Base-by-base conservation (phyloP, 306 rosid species). In the Castanospermum australe region DNA sequence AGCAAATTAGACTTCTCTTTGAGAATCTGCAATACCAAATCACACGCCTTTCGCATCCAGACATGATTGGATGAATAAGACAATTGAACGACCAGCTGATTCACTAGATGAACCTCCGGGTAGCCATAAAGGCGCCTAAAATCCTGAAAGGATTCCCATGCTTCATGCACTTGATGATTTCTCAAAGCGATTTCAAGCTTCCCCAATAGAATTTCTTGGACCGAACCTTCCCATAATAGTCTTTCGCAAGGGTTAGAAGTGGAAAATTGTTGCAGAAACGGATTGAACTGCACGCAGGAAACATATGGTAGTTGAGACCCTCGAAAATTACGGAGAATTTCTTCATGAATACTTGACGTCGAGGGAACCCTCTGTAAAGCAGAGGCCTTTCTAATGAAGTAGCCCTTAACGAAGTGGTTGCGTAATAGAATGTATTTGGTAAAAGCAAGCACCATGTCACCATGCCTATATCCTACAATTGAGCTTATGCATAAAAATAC, bases 211-310 rank as follows among this genome's bases (percentile, higher is more conserved):
- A 83, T 79, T 14, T 71, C 80, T 74, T 48, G 73, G 67, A 92
- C 86, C 24, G 97, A 94, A 85, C 88, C 93, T 83, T 83, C 99
- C 97, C 97, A 94, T 60, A 88, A 36, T 41, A 94, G 71, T 84
- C 81, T 88, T 64, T 77, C 87, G 28, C 81, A 64, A 36, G 36
- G 69, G 30, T 28, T 68, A 30, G 47, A 47, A 20, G 92, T 79
- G 75, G 88, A 87, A 62, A 85, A 21, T 0, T n/a, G 59, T 32
- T 36, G 78, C 76, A 32, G 64, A 73, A 63, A 60, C 8, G 72
- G 64, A 80, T 25, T 85, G 30, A 67, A 67, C 22, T n/a, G 66
- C 13, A 66, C 45, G 72, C 25, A 54, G 28, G 22, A 66, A 35
- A 79, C 63, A 72, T 62, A 54, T 24, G 54, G 63, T 32, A 52